Percentiles rank a stretch among this genome's conserved stretches.
Evolutionary conservation across 1,284 basidiomycete species (phyloP).

Genomic region (Melampsora allii-populina): DNA sequence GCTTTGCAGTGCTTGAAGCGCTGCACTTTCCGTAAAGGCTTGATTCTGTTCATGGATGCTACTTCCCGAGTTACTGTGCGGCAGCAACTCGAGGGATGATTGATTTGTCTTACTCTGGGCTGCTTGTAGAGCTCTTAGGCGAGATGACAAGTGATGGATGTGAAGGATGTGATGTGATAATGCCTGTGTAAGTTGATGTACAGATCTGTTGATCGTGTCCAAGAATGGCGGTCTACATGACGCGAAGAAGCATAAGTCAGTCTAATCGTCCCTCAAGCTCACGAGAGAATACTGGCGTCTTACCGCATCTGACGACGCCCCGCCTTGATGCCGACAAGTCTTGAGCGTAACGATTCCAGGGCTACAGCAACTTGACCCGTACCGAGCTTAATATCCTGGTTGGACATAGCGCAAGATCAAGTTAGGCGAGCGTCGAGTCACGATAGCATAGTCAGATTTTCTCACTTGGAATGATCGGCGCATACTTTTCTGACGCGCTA

Average conservation of each 20-base stretch:
- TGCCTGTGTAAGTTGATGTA: conserved; percentile 15
- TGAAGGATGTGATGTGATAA: conserved; percentile 36
- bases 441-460: not conserved
- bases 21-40: conserved; percentile 14
- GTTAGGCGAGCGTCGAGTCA: conserved; percentile 4
- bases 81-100: not conserved
- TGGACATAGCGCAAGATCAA: not conserved
- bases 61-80: not conserved
- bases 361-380: conserved; percentile 37
- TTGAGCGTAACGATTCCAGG: conserved; percentile 22
- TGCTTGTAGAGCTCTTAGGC: not conserved
- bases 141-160: conserved; percentile 20
- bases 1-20: conserved; percentile 19
- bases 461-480: conserved; percentile 28
- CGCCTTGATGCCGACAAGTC: conserved; percentile 8
- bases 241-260: not conserved
- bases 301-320: conserved; percentile 21
- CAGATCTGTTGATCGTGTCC: conserved; percentile 39
- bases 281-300: not conserved
- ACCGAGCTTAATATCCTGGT: conserved; percentile 38
- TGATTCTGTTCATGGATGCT: not conserved
- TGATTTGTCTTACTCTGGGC: conserved; percentile 6
- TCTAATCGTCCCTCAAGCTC: not conserved
- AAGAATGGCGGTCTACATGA: conserved; percentile 24
- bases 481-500: conserved; percentile 35